Percentiles rank a stretch among this genome's conserved stretches.
These are phyloP conservation scores for Geotrichum carabidarum DNA, from an alignment of 1,139 yeast genomes.

Conservation along the genomic window DNA sequence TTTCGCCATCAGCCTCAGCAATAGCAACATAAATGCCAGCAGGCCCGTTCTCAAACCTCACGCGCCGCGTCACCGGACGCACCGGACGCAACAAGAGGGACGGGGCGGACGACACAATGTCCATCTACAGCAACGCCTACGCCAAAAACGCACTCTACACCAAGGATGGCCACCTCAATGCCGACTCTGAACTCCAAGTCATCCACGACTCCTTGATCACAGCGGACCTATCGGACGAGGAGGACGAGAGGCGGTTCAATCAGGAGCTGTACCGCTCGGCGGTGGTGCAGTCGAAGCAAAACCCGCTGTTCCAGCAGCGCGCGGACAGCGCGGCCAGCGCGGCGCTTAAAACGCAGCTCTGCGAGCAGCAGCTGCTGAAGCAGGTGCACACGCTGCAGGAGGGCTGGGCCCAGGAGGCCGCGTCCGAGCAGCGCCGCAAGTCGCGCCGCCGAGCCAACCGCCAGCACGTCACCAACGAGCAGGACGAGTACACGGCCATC, in stretches of 20 bases:
- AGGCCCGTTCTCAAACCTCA: constrained; percentile 6
- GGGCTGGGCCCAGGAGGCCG: constrained; percentile 12
- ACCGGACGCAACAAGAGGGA: constrained; percentile 1
- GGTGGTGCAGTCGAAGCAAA: constrained; percentile 11
- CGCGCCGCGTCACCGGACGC: constrained; percentile 6
- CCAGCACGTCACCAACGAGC: not conserved
- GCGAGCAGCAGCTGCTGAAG: constrained; percentile 9
- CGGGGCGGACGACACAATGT: not conserved
- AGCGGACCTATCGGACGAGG: constrained; percentile 13
- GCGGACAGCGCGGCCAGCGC: constrained; percentile 1
- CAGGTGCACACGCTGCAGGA: constrained; percentile 4
- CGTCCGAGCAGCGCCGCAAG: constrained; percentile 1
- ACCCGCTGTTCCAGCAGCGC: constrained; percentile 11
- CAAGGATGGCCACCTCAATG: constrained; percentile 24
- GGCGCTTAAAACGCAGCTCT: constrained; percentile 11
- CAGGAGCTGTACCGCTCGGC: constrained; percentile 13
- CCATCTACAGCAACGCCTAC: not conserved
- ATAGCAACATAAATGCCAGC: constrained; percentile 13
- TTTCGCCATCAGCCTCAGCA: not conserved
- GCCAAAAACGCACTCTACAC: constrained; percentile 6
- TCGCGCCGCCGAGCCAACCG: not conserved
- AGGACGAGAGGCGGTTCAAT: constrained; percentile 14
- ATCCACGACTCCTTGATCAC: constrained; percentile 28
- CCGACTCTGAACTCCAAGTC: constrained; percentile 27
- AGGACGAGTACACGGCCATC: constrained; percentile 5